Conservation (phyloP, 2,329 filamentous ascomycete genomes). For the Aspergillus aculeatinus region DNA sequence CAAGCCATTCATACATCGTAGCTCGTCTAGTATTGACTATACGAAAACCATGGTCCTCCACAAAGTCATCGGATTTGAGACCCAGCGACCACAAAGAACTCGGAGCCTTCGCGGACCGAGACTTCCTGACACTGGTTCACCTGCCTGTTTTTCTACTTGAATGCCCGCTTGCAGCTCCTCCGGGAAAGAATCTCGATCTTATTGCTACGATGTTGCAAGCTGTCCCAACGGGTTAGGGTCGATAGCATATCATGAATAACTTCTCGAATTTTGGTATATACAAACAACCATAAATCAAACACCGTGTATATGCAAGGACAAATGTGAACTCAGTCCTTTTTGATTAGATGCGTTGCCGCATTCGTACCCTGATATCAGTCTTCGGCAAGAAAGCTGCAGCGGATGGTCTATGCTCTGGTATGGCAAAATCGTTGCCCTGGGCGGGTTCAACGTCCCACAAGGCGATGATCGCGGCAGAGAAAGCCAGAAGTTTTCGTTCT, state of each 20-base stretch:
- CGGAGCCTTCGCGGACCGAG: too few species aligned
- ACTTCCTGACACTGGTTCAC: too few species aligned
- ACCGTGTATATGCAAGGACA: constrained; percentile 4
- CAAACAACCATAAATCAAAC: neutral
- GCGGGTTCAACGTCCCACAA: constrained; percentile 58
- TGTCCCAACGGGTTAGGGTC: constrained; percentile 39
- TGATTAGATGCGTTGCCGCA: constrained; percentile 44
- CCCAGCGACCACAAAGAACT: too few species aligned
- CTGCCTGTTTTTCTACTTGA: too few species aligned
- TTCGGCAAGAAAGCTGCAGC: constrained; percentile 53
- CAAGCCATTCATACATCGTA: too few species aligned
- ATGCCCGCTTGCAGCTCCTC: too few species aligned
- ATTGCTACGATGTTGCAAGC: constrained; percentile 43
- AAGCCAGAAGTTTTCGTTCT: constrained; percentile 51
- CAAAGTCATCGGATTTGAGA: too few species aligned
- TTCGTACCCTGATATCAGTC: constrained; percentile 54
- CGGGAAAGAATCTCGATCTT: neutral
- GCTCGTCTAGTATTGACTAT: too few species aligned
- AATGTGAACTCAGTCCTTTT: neutral
- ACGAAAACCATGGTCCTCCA: too few species aligned
- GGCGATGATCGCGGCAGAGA: constrained; percentile 53
- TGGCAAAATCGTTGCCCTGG: constrained; percentile 47
- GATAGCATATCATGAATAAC: neutral
- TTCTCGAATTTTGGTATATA: neutral
- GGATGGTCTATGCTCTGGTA: constrained; percentile 52